These are phyloP conservation scores for Alloascoidea hylecoeti DNA, from an alignment of 805 yeast genomes.

Conservation along the genomic window DNA sequence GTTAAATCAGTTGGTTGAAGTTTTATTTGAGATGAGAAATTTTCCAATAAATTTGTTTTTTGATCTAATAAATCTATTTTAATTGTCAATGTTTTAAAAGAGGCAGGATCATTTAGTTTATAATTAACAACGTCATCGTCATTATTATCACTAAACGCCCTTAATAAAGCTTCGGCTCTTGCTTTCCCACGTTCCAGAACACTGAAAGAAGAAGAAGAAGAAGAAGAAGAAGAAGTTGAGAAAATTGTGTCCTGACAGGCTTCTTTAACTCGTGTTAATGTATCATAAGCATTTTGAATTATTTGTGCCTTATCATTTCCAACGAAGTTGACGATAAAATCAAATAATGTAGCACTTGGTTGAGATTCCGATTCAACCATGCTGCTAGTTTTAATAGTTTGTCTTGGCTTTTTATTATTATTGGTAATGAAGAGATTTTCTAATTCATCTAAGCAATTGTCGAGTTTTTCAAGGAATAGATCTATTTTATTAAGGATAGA, in stretches of 20 bases:
- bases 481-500: not conserved
- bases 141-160: not conserved
- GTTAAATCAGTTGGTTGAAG: not conserved
- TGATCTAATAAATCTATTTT: not conserved
- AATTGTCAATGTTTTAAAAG: not conserved
- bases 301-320: not conserved
- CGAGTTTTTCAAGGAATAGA: not conserved
- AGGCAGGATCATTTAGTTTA: too few relatives aligned
- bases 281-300: not conserved
- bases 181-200: constrained; percentile 1
- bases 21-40: not conserved
- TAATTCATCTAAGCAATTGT: not conserved
- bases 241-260: constrained; percentile 1
- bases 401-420: not conserved
- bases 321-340: not conserved
- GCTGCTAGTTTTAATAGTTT: too few relatives aligned
- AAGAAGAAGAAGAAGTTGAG: not conserved
- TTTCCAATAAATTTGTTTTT: not conserved
- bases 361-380: too few relatives aligned
- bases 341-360: not conserved
- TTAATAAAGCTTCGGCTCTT: not conserved
- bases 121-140: not conserved
- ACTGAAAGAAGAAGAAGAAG: too few relatives aligned
- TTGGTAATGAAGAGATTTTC: not conserved
- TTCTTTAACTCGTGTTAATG: not conserved